Base-by-base conservation (phyloP, 257 asterid genomes). In the Scutellaria baicalensis region DNA sequence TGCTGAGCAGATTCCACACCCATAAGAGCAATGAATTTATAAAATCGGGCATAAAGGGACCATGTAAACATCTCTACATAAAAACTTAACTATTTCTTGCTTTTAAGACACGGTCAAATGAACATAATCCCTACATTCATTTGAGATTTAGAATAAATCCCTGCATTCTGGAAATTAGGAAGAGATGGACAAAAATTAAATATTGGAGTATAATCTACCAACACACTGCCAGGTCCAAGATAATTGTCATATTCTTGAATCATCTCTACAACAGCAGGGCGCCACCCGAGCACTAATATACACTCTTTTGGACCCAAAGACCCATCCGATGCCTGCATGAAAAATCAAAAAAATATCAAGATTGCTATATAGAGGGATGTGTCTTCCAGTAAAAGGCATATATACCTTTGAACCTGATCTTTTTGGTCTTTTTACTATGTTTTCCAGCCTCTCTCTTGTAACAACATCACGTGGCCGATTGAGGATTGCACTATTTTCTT, bases 221-320 rank as follows among this genome's bases (percentile, higher is more conserved):
- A 59, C 58, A 81, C 69, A 70, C 98, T 93, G 59, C 98, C 95
- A 51, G 97, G 96, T 62, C 98, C 98, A 13, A 93, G 90, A 75
- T 93, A 90, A 73, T 89, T 90, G 82, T 93, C 94, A 40, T 93
- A 93, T 83, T 93, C 98, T 83, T 84, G 77, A 35, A 93, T 90
- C 98, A 93, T 93, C 78, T 86, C 89, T 21, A 84, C 76, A 50
- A 91, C 95, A 54, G 87, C 88, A 61, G 92, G 84, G 33, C 98
- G 90, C 98, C 98, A 93, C 58, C 98, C 98, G 9, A 93, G 95
- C 83, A 93, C 82, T 76, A 93, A 54, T 38, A 93, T 79, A 76
- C 84, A 70, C 86, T 93, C 98, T 79, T 84, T 90, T 45, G 94
- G 98, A 69, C 96, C 98, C 20, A 75, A 70, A 69, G 76, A 73